Conservation (phyloP, 1,284 basidiomycete species). For the Fistulinella staudtii region DNA sequence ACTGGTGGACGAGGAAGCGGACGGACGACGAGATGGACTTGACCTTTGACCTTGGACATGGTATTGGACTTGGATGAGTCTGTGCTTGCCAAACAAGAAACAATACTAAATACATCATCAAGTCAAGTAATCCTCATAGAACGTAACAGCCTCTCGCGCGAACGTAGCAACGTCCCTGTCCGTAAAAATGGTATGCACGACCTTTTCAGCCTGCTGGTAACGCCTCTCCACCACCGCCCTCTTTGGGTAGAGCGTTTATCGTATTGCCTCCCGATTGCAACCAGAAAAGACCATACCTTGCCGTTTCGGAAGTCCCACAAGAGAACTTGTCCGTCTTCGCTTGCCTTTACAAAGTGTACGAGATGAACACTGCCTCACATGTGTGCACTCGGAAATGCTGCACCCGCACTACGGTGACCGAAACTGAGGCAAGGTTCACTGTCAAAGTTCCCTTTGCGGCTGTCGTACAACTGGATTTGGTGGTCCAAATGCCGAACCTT, state of each 20-base stretch:
- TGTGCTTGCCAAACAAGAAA: constrained; percentile 20
- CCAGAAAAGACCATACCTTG: constrained; percentile 34
- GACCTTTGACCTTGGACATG: constrained; percentile 35
- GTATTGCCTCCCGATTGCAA: constrained; percentile 9
- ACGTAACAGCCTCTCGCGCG: constrained; percentile 38
- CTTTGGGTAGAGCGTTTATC: constrained; percentile 31
- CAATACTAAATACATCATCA: constrained; percentile 14
- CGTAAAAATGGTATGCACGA: constrained; percentile 43
- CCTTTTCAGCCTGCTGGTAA: constrained; percentile 33
- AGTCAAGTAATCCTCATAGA: constrained; percentile 35
- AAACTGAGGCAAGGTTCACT: constrained; percentile 42
- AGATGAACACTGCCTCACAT: constrained; percentile 34
- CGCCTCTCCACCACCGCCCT: constrained; percentile 32
- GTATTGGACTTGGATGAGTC: not conserved
- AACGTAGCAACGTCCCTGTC: constrained; percentile 40
- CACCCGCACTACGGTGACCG: constrained; percentile 35
- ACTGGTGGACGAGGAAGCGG: constrained; percentile 3
- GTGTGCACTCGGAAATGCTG: constrained; percentile 20
- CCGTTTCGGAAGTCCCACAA: constrained; percentile 50
- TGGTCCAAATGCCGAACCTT: constrained; percentile 47
- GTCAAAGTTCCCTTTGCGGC: constrained; percentile 37
- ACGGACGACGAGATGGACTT: constrained; percentile 34
- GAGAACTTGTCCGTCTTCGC: constrained; percentile 41
- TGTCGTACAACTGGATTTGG: constrained; percentile 48
- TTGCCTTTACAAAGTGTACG: constrained; percentile 45